A percentile compares a stretch with the other conserved stretches of the same genome.
Conservation (phyloP, 2,329 filamentous ascomycete species). For the Fusarium begoniae region DNA sequence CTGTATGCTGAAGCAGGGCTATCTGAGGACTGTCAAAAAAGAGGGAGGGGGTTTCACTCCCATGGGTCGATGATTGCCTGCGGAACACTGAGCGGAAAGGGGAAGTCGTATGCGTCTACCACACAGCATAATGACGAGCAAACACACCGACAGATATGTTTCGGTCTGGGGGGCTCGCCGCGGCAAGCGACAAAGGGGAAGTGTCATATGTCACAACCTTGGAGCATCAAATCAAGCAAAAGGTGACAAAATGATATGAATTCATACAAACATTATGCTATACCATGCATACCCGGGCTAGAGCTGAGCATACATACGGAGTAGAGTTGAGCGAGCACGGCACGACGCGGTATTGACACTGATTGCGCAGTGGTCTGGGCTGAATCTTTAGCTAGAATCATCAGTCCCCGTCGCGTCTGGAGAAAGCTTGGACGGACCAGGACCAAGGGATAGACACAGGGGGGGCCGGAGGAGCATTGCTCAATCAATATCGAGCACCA, state of each 20-base stretch:
- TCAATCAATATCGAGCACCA: slow-evolving; percentile 14
- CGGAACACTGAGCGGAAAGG: slow-evolving; percentile 20
- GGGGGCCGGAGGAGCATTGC: slow-evolving; percentile 8
- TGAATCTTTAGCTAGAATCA: slow-evolving; percentile 10
- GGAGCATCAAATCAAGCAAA: slow-evolving; percentile 24
- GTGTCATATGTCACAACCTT: slow-evolving; percentile 28
- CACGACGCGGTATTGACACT: slow-evolving; percentile 35
- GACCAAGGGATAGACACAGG: slow-evolving; percentile 30
- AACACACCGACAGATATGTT: slow-evolving; percentile 24
- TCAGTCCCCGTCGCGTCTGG: slow-evolving; percentile 24
- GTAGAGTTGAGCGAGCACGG: slow-evolving; percentile 17
- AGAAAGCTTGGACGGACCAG: slow-evolving; percentile 29
- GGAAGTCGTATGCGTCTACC: slow-evolving; percentile 26
- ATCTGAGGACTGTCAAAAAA: slow-evolving; percentile 19
- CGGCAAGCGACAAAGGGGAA: slow-evolving; percentile 26
- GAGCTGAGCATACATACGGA: not conserved
- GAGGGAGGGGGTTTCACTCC: slow-evolving; percentile 16
- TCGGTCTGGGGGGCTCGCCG: slow-evolving; percentile 30
- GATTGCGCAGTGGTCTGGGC: slow-evolving; percentile 25
- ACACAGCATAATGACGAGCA: slow-evolving; percentile 23
- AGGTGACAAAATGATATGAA: slow-evolving; percentile 10
- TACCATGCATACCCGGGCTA: not conserved
- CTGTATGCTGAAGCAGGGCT: slow-evolving; percentile 27
- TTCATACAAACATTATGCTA: not conserved
- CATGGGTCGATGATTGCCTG: slow-evolving; percentile 11